A percentile compares a stretch with the other conserved stretches of the same genome.
These are phyloP conservation scores for Ambrosia artemisiifolia DNA, from an alignment of 129 eudicot genomes.

Conservation along the genomic window DNA sequence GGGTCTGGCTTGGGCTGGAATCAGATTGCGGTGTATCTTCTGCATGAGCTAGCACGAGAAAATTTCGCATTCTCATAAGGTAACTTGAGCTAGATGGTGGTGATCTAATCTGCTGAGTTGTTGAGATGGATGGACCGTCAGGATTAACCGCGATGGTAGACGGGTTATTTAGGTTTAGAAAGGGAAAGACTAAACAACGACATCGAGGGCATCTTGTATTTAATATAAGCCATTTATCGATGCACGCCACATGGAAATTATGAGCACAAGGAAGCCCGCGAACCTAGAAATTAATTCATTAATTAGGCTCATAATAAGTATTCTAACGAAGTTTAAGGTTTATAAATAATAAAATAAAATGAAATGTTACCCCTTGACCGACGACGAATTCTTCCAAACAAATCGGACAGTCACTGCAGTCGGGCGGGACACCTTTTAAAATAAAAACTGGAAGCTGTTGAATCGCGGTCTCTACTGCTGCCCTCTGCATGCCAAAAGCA, in stretches of 20 bases:
- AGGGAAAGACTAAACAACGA: slow-evolving; percentile 81
- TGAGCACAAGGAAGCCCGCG: slow-evolving; percentile 99
- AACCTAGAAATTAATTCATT: slow-evolving; percentile 45
- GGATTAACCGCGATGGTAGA: slow-evolving; percentile 59
- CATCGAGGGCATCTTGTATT: slow-evolving; percentile 93
- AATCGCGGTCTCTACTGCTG: slow-evolving; percentile 74
- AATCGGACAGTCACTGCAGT: slow-evolving; percentile 97
- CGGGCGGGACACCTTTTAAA: slow-evolving; percentile 86
- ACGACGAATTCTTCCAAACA: slow-evolving; percentile 91
- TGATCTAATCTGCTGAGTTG: slow-evolving; percentile 51
- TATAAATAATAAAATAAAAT: not conserved
- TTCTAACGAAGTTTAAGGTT: not conserved
- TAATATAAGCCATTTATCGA: slow-evolving; percentile 89
- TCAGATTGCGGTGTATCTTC: slow-evolving; percentile 37
- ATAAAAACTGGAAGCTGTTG: slow-evolving; percentile 82
- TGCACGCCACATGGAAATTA: slow-evolving; percentile 91
- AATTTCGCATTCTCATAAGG: slow-evolving; percentile 64
- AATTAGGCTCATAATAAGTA: not conserved
- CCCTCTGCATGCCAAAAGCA: slow-evolving; percentile 46
- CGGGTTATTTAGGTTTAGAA: slow-evolving; percentile 58
- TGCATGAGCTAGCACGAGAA: slow-evolving; percentile 51
- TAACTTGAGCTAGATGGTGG: slow-evolving; percentile 67
- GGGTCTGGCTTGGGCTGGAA: slow-evolving; percentile 1
- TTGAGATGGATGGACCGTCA: slow-evolving; percentile 46
- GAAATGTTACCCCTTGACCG: slow-evolving; percentile 72